Evolutionary conservation across 768 basidiomycete species (phyloP), one percentile per base, ranked within the genome.

Genomic region (Xerocomellus chrysenteron): DNA sequence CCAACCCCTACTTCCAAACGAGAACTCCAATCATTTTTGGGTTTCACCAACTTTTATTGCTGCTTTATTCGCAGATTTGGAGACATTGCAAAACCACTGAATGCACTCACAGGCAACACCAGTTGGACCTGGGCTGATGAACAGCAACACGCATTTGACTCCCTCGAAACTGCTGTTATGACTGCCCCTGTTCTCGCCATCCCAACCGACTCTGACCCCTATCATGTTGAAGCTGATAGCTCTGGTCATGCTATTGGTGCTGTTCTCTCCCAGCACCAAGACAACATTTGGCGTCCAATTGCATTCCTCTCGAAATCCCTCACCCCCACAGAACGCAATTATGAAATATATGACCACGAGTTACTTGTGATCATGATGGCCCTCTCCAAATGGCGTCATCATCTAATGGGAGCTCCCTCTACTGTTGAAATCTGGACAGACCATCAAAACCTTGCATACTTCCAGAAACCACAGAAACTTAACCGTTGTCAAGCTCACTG

Each of bases 361-460:
- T 52, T 83, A 0, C 70, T 82, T 3, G 78, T 79, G 0, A 78
- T 83, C 30, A 70, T 82, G n/a, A 33, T 65, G 26, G 69, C 71
- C 0, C 58, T 79, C 1, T 17, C 62, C 0, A 68, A 74, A 12
- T 73, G 72, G 72, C 59, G 68, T 7, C 62, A 73, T 44, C 26
- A 52, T 1, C 37, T 58, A 0, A 49, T 59, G 36, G 55, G 47
- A 7, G 5, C 24, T 0, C 1, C 4, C 40, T 36, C n/a, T n/a
- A n/a, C n/a, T n/a, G n/a, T 44, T 3, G 33, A 53, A 8, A 26
- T 53, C 2, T 47, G 43, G 33, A 72, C 67, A 1, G 65, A 72
- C 52, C 69, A 68, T 35, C 69, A 74, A 49, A 79, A 81, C 33
- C 70, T 81, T 0, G 62, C 73, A 35, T 80, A 80, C 54, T 81